Evolutionary conservation across 495 filamentous ascomycete species (phyloP), one percentile per base, ranked within the genome.

Genomic region (Penicillium odoratum): DNA sequence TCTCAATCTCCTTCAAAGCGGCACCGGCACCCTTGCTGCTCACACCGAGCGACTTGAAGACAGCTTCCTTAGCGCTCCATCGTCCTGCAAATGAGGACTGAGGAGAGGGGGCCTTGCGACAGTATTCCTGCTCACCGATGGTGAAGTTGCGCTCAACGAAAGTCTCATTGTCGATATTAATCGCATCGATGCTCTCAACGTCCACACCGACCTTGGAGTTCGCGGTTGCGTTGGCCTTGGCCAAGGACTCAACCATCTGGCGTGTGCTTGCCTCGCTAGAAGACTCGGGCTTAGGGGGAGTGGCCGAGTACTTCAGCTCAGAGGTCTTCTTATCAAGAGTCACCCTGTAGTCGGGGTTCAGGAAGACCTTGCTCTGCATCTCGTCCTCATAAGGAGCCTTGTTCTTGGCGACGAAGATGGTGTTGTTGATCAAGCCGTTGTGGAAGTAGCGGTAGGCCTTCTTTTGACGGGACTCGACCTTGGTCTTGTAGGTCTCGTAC

Each of bases 361-460:
- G 85, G 77, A 99, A 92, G 61, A 98, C 88, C 57, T 87, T 78
- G 70, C 82, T 83, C 75, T 93, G 86, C 67, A 92, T 88, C n/a
- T 88, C 85, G 51, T 96, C 90, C 36, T 86, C 85, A 76, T 97
- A 99, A 38, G 94, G 94, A 29, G 92, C 81, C 69, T 92, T 83
- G 64, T 79, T 84, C 85, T 99, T 99, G 62, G 95, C 92, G 51
- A 93, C 90, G 77, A 99, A 99, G 73, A 99, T 85, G 62, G 86
- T 90, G 76, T 99, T 97, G 81, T 92, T 94, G 80, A 98, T 91
- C 69, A 98, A 79, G 55, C 93, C 92, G 67, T 96, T 95, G 78
- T 99, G 94, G 83, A 93, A 94, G 82, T 89, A 99, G 44, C 94
- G 85, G 79, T 99, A 99, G 0, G 94, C 92, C 77, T 92, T 96